Base-by-base conservation (phyloP, 1,284 basidiomycete species). In the Microbotryum intermedium region DNA sequence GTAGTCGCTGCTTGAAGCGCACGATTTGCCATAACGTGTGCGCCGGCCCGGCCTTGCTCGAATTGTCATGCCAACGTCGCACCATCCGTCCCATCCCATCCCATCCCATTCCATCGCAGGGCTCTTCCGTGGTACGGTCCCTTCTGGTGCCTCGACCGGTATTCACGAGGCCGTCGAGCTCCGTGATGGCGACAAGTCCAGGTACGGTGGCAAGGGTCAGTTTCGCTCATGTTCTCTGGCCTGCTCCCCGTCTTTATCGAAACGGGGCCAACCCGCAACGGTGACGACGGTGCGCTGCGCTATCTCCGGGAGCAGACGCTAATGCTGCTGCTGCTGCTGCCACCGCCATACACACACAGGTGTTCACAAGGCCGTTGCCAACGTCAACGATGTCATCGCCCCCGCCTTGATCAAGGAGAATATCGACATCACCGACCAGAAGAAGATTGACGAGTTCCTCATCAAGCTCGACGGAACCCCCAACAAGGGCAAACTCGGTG, bases 401-500 rank as follows among this genome's bases (percentile, higher is more conserved):
- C 90, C 92, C 67, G 88, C 82, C 71, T 82, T 99, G 71, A 84
- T 97, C 82, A 82, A 90, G 76, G 82, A 90, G 60, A 85, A 83
- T 66, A 80, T 98, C 76, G 80, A 83, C 61, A 91, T 95, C 75
- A 92, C 89, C 69, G 78, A 87, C 69, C 95, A 99, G 78, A 93
- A 91, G 80, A 90, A 94, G 72, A 84, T 99, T 72, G 95, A 99
- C 75, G 89, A 97, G 78, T 88, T 98, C 81, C 83, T 99, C 75
- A 94, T 97, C 84, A 94, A 97, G 81, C 84, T 92, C 73, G 94
- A 98, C 75, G 92, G 91, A 62, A 92, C 92, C 61, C 80, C 89
- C 70, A 99, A 99, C 87, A 99, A 99, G 84, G 91, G 91, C 77
- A 97, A 95, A 79, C 87, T 97, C 74, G 95, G 95, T 72, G 95